These are phyloP conservation scores for Cucumis melo DNA, from an alignment of 306 rosid genomes.

Conservation along the genomic window DNA sequence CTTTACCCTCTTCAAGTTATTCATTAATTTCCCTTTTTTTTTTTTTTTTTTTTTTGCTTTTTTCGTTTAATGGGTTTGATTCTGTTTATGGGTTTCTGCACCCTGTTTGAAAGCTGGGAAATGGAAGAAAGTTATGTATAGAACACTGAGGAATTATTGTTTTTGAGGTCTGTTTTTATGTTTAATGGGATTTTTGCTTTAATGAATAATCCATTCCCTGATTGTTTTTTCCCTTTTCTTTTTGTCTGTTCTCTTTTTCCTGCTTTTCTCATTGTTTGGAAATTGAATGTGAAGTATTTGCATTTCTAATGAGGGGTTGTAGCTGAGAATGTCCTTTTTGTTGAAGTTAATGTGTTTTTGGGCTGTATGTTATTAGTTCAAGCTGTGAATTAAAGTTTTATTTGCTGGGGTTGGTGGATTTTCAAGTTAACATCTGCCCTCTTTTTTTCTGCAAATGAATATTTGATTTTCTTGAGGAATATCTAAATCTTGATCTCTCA, in stretches of 20 bases:
- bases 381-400: neutral
- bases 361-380: neutral
- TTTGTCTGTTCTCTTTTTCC: neutral
- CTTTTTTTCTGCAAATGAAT: neutral
- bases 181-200: neutral
- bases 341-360: neutral
- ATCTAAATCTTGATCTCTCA: neutral
- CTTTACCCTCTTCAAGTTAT: neutral
- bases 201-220: neutral
- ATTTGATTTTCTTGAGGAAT: neutral
- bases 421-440: neutral
- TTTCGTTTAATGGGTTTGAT: neutral
- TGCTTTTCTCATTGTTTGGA: neutral
- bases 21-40: neutral
- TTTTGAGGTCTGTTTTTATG: neutral
- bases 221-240: neutral
- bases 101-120: neutral
- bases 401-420: neutral
- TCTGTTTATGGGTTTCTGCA: constrained; percentile 9
- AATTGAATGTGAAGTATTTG: neutral
- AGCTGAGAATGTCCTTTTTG: neutral
- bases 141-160: neutral
- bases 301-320: neutral
- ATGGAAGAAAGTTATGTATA: neutral
- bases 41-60: neutral